Percentiles rank a stretch among this genome's conserved stretches.
Evolutionary conservation across 169 alveolate genomes (phyloP).

Genomic region (Perkinsus olseni): DNA sequence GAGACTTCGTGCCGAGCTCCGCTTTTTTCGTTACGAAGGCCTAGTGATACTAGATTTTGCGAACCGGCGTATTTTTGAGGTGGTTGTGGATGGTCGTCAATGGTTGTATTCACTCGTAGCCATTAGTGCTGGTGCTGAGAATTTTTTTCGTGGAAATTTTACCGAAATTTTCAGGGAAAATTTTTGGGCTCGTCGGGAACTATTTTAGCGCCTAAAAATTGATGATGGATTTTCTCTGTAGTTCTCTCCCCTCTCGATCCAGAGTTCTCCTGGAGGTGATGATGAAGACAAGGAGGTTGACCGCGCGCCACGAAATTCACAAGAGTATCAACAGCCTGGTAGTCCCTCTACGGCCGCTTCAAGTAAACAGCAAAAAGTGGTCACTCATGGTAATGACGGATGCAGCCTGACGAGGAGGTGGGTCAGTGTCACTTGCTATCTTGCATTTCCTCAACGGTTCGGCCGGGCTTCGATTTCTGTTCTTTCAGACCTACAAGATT

Average conservation of each 20-base stretch:
- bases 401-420: background rate
- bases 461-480: too few species aligned
- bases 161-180: too few species aligned
- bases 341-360: background rate
- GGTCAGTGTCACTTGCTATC: background rate
- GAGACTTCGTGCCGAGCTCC: too few species aligned
- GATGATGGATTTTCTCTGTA: background rate
- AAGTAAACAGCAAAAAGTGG: background rate
- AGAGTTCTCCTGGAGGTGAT: background rate
- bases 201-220: background rate
- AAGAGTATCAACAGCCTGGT: background rate
- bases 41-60: too few species aligned
- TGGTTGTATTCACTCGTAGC: too few species aligned
- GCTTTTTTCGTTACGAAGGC: too few species aligned
- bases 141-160: too few species aligned
- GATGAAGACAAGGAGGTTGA: background rate
- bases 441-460: background rate
- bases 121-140: too few species aligned
- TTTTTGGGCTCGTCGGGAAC: background rate
- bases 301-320: background rate
- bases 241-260: background rate
- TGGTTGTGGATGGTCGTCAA: too few species aligned
- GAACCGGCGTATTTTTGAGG: too few species aligned
- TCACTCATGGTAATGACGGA: background rate
- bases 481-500: background rate